Evolutionary conservation across 1,284 basidiomycete species (phyloP), one percentile per base, ranked within the genome.

Genomic region (Bjerkandera adusta): DNA sequence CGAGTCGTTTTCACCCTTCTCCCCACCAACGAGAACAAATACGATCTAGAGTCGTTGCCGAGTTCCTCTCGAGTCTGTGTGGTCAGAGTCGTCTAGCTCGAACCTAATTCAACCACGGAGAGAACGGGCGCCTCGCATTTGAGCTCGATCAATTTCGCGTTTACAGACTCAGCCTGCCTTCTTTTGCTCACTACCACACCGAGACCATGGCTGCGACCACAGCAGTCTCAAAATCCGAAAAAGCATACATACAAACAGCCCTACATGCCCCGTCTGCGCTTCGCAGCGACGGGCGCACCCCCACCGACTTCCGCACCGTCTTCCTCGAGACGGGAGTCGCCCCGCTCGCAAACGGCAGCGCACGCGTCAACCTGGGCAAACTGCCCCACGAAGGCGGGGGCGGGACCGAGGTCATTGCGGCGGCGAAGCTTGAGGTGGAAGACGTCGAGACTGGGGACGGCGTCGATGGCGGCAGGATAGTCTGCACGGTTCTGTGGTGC

Each of bases 281-380:
- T 21, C 80, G 88, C 41, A 71, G 75, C 3, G 83, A 92, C 61
- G 88, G 88, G 0, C 81, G 89, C 16, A 57, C 68, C 11, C 66
- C 84, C 1, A 62, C 73, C 18, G 82, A 85, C 51, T 91, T 75
- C 55, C 73, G 89, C 25, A 64, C 73, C 0, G 75, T 91, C 32
- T 68, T 77, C 6, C 73, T 92, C n/a, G 81, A 89, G 63, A 87
- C 85, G 0, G 85, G 85, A 21, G 75, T 88, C 2, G 77, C 81
- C 16, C 83, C 87, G 3, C 72, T 89, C 4, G 84, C 89, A 20
- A 91, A 89, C 52, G 89, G 89, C 11, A 89, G 86, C 51, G 87
- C 86, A 7, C 75, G 78, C 15, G 67, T 89, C 4, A 80, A 72
- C 50, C 76, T 91, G 18, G 88, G 86, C 2, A 73, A 75, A 50